These are phyloP conservation scores for Prunus padus DNA, from an alignment of 306 rosid species.

Conservation along the genomic window DNA sequence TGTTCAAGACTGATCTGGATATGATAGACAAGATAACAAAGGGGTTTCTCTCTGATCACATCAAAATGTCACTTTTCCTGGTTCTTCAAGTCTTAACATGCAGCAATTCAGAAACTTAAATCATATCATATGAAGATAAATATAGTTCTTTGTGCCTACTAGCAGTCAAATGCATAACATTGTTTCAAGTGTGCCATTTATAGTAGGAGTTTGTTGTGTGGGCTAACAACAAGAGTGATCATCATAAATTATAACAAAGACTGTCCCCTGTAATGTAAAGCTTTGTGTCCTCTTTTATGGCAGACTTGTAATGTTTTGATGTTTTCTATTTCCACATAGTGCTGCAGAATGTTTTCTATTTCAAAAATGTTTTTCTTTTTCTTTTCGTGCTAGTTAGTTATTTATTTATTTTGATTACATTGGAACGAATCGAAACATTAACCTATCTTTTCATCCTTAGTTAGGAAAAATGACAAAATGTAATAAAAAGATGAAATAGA, in stretches of 20 bases:
- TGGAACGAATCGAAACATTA: too few species aligned
- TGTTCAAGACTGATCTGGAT: conserved; percentile 34
- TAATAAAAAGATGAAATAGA: too few species aligned
- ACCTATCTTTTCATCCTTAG: too few species aligned
- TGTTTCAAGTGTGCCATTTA: neutral
- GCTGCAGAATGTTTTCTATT: neutral
- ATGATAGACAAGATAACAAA: conserved; percentile 35
- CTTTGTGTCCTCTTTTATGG: neutral
- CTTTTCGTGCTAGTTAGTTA: too few species aligned
- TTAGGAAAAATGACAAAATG: too few species aligned
- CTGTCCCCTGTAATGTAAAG: neutral
- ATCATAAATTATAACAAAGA: neutral
- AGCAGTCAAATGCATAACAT: neutral
- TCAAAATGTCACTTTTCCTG: neutral
- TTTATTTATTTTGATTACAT: too few species aligned
- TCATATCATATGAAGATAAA: neutral
- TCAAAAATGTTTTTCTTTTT: too few species aligned
- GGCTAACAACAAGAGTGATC: neutral
- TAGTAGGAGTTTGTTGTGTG: neutral
- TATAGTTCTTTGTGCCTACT: neutral
- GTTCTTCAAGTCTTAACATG: neutral
- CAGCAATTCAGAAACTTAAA: neutral
- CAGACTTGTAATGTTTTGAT: neutral
- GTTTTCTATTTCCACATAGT: neutral
- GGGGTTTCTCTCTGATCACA: conserved; percentile 21